A percentile compares a stretch with the other conserved stretches of the same genome.
Conservation (phyloP, 208 protist species). For the Leishmania tropica region DNA sequence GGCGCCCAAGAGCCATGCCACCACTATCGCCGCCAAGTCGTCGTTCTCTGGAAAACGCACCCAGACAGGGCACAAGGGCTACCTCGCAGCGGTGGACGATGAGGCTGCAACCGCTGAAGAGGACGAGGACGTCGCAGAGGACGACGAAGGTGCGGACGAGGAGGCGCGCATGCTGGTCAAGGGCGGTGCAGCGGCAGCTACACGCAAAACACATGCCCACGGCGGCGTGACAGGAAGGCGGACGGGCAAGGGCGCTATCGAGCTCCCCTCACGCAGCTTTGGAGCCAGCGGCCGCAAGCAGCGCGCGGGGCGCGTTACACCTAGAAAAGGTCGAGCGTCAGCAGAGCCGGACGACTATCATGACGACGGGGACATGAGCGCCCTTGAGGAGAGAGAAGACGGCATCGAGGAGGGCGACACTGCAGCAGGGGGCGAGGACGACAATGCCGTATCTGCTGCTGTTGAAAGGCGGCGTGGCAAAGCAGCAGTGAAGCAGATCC, state of each 20-base stretch:
- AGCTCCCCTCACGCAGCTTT: neutral
- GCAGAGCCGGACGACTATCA: slow-evolving; percentile 12
- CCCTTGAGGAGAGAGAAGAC: neutral
- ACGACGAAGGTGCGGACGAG: slow-evolving; percentile 22
- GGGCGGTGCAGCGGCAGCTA: neutral
- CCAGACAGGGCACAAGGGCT: neutral
- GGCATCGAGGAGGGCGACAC: neutral
- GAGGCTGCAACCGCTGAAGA: slow-evolving; percentile 20
- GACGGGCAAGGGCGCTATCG: neutral
- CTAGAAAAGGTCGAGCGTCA: slow-evolving; percentile 3
- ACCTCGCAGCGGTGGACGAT: slow-evolving; percentile 2
- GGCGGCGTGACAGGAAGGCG: neutral
- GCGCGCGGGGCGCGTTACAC: neutral
- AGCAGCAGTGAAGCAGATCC: neutral
- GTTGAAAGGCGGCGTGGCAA: slow-evolving; percentile 7
- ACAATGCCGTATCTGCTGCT: neutral
- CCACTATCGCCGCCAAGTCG: neutral
- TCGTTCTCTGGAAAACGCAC: neutral
- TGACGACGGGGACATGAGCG: neutral
- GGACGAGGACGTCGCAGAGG: slow-evolving; percentile 24
- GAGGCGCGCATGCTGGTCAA: slow-evolving; percentile 3
- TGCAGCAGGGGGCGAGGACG: neutral
- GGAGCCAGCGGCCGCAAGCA: slow-evolving; percentile 7
- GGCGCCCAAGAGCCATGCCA: neutral
- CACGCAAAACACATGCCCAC: slow-evolving; percentile 10